Evolutionary conservation across 2,329 filamentous ascomycete species (phyloP), one percentile per base, ranked within the genome.

Genomic region (Lachnellula cervina): DNA sequence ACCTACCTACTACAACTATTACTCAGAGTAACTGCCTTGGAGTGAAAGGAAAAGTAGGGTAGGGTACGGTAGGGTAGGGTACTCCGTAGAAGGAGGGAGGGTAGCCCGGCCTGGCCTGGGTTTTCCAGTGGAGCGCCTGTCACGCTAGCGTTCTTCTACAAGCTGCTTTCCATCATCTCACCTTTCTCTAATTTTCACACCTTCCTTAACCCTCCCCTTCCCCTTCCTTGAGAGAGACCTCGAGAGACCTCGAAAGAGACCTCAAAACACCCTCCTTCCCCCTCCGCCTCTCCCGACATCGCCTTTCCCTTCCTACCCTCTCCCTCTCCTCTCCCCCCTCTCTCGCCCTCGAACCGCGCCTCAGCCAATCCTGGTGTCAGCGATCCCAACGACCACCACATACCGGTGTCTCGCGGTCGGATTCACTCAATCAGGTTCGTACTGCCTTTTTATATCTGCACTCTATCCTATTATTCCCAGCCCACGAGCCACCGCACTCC

Each of bases 381-480:
- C 37, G 32, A 28, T 28, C 25, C 17, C 43, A 46, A 51, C 35
- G 14, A 23, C 19, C 13, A 32, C 38, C 25, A 51, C 19, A 49
- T 37, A 13, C 38, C 6, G 19, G 14, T 13, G n/a, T 28, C 25
- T 43, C 21, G 23, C 32, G 37, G 35, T 43, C 49, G 49, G 37
- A 51, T 51, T 34, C 19, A 42, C 35, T 32, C 49, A 51, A 38
- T 51, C 49, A 51, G 49, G 49, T 51, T 25, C 38, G 49, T 51
- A 23, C 32, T 16, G 9, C 17, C n/a, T 23, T 38, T 38, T 23
- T 21, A 28, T 37, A 37, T 37, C 34, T 38, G 14, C 47, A 37
- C 17, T 11, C 16, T 34, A n/a, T 19, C 14, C 19, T 13, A 14
- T 35, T 11, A 2, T 17, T 25, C 23, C 23, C 13, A 32, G 23